Evolutionary conservation across 78 protist species (phyloP).

Genomic region (Capsaspora owczarzaki): DNA sequence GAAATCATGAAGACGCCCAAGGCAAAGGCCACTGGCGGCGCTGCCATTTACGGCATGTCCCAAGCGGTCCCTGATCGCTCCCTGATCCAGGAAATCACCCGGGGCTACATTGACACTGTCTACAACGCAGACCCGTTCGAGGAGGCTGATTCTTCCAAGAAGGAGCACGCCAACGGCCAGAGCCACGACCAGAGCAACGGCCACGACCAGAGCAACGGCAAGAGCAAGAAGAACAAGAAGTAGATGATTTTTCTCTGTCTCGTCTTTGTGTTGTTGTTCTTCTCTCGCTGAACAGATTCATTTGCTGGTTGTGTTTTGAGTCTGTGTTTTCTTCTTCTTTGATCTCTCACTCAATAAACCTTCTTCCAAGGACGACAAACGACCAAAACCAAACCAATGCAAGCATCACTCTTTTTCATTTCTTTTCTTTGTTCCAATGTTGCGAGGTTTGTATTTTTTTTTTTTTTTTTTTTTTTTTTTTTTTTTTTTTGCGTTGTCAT

Average conservation of each 20-base stretch:
- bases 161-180: background rate
- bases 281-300: background rate
- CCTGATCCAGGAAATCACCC: conserved; percentile 1
- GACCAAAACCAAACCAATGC: background rate
- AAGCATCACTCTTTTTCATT: background rate
- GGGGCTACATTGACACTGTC: background rate
- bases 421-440: background rate
- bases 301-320: background rate
- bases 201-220: background rate
- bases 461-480: too few species aligned
- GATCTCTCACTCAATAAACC: too few species aligned
- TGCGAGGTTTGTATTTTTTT: too few species aligned
- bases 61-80: conserved; percentile 21
- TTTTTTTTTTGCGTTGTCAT: too few species aligned
- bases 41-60: conserved; percentile 44
- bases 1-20: background rate
- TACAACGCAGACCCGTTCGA: background rate
- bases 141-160: too few species aligned
- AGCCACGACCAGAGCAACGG: background rate
- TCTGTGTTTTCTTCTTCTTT: background rate
- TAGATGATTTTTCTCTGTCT: background rate
- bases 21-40: conserved; percentile 5
- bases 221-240: background rate
- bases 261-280: background rate
- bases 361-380: too few species aligned